These are phyloP conservation scores for Shiraia sp. DNA, from an alignment of 2,329 filamentous ascomycete species.

Conservation along the genomic window DNA sequence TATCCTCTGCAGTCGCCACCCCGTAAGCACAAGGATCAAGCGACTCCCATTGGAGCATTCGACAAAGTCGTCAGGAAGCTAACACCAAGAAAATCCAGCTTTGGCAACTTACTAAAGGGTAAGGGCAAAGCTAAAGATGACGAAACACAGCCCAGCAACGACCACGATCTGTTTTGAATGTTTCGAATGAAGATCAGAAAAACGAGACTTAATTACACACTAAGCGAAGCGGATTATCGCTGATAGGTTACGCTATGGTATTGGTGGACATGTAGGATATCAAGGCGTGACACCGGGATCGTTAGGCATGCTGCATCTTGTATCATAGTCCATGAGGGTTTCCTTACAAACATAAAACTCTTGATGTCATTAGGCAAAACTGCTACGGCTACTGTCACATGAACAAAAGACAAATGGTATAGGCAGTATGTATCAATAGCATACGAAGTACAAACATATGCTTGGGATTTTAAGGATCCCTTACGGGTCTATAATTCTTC, in stretches of 20 bases:
- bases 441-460: conserved; percentile 2
- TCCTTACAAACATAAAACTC: too few relatives aligned
- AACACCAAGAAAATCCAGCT: conserved; percentile 40
- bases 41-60: conserved; percentile 26
- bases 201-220: too few relatives aligned
- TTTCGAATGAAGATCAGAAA: too few relatives aligned
- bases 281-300: too few relatives aligned
- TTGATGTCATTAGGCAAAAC: too few relatives aligned
- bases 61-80: conserved; percentile 38
- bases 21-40: conserved; percentile 26
- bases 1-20: conserved; percentile 15
- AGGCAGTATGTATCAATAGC: conserved; percentile 9
- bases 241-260: too few relatives aligned
- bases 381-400: too few relatives aligned
- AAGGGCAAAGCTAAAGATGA: conserved; percentile 34
- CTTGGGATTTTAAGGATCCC: not conserved
- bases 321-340: too few relatives aligned
- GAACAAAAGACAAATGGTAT: not conserved
- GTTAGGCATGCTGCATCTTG: too few relatives aligned
- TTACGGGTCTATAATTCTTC: conserved; percentile 21
- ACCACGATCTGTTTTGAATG: too few relatives aligned
- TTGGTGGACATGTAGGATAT: too few relatives aligned
- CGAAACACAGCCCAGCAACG: conserved; percentile 12
- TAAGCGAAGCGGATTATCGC: too few relatives aligned
- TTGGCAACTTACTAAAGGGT: conserved; percentile 40